These are phyloP conservation scores for Acanthochlamys bracteata DNA, from an alignment of 106 monocot genomes.

Conservation along the genomic window DNA sequence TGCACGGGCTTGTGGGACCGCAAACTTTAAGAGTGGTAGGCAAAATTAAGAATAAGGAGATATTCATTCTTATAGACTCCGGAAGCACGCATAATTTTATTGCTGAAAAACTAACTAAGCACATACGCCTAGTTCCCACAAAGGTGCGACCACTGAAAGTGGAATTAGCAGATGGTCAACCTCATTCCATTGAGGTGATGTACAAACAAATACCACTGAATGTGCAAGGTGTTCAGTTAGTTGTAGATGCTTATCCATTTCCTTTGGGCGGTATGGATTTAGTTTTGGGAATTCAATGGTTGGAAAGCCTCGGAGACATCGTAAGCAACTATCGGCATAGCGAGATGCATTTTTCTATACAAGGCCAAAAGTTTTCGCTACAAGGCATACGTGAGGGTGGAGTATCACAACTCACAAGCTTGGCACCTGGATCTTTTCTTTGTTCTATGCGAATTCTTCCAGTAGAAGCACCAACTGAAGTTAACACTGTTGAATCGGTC, in stretches of 20 bases:
- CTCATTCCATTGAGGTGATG: neutral
- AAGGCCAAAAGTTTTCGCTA: neutral
- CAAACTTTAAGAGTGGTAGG: neutral
- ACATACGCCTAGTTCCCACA: neutral
- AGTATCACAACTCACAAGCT: neutral
- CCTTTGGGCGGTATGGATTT: neutral
- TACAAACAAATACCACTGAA: neutral
- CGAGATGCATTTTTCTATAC: neutral
- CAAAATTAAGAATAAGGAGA: neutral
- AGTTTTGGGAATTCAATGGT: neutral
- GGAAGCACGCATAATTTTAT: slow-evolving; percentile 1
- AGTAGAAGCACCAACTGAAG: neutral
- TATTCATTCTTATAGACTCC: neutral
- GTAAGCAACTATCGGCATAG: neutral
- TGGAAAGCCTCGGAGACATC: neutral
- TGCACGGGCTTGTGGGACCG: neutral
- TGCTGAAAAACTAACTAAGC: neutral
- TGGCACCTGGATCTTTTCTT: too few species aligned
- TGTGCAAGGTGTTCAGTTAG: neutral
- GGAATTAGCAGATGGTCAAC: neutral
- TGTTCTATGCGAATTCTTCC: neutral
- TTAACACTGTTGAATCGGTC: neutral
- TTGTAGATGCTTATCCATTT: neutral
- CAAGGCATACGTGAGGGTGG: neutral
- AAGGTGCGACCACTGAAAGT: neutral